Base-by-base conservation (phyloP, 1,284 basidiomycete genomes). In the Melampsora larici-populina region DNA sequence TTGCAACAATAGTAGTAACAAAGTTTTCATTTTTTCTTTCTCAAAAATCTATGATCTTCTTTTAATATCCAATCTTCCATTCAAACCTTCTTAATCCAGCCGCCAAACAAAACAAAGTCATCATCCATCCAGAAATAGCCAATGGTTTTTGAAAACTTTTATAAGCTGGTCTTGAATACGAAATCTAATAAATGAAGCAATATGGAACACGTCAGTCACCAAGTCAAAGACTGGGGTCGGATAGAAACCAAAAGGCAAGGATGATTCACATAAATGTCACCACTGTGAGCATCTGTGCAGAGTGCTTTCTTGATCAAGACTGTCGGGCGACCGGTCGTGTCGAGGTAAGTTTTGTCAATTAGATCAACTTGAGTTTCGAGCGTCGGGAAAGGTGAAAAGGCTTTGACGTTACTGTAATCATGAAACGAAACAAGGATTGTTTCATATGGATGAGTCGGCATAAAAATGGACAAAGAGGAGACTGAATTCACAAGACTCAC, bases 311-410 rank as follows among this genome's bases (percentile, higher is more conserved):
- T 85, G 79, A 98, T 86, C 1, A 88, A 88, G 70, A 98, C 85
- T 3, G 88, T 87, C 2, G 92, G 93, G 55, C 96, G 90, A 26
- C 97, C 96, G 29, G 88, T 88, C n/a, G 94, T 94, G 84, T 99
- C 96, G 55, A 99, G 89, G 85, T 97, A 99, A 8, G 93, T 92
- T 80, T 89, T 89, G 82, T 92, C 90, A 15, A 87, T 90, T 11
- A 88, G 87, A 75, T 89, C 85, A 65, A 84, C 85, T 80, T 89
- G 89, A 36, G 69, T 86, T 85, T 78, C 76, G 79, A 90, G 85
- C 8, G 92, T 87, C 0, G 89, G 86, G 86, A 96, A 98, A 1
- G 96, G 94, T 3, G 90, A 85, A 70, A 86, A 86, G 78, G 93
- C 88, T 79, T 90, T 87, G 80, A 95, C 86, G 81, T 95, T 89